phyloP scores from a whole-genome alignment of 495 filamentous ascomycete species.

The Trichoderma gamsii region DNA sequence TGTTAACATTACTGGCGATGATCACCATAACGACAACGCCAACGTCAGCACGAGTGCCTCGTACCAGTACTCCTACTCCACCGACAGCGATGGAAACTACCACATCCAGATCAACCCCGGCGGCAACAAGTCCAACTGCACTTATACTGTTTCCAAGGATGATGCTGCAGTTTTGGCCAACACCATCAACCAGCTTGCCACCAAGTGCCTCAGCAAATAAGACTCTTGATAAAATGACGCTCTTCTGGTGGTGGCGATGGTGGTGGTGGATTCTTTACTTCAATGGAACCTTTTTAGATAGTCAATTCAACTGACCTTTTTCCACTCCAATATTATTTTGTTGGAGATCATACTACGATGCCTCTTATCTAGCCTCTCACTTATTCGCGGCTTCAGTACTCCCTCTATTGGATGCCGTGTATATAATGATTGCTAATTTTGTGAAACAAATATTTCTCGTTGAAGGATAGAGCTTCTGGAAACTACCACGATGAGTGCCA shows the following conservation, averaged over 20 bases:
- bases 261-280: no score
- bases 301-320: no score
- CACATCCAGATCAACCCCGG: background rate
- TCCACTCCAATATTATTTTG: no score
- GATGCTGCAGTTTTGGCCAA: background rate
- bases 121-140: background rate
- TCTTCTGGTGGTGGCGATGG: background rate
- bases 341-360: no score
- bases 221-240: background rate
- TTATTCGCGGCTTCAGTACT: no score
- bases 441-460: no score
- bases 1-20: background rate
- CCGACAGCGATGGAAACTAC: background rate
- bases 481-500: no score
- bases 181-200: conserved; percentile 3
- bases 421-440: no score
- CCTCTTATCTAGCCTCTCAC: no score
- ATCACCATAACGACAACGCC: background rate
- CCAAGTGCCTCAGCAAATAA: conserved; percentile 1
- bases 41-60: background rate
- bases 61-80: background rate
- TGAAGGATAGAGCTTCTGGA: no score
- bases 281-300: no score
- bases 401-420: no score
- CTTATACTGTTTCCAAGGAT: background rate